These are phyloP conservation scores for Kickxella alabastrina DNA, from an alignment of 192 early-diverging fungal species.

Conservation along the genomic window DNA sequence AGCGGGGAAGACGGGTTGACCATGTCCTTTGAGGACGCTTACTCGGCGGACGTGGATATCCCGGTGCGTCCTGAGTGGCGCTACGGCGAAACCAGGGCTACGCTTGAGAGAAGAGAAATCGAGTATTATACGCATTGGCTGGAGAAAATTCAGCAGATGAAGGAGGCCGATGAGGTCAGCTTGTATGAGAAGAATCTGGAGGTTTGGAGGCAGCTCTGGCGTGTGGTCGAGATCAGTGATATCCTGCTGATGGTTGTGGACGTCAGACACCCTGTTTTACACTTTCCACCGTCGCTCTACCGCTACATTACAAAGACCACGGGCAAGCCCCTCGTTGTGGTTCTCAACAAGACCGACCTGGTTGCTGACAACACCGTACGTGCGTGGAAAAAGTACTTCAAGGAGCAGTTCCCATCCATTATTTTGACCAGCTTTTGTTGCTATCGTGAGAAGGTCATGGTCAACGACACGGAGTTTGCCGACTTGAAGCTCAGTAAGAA, in stretches of 20 bases:
- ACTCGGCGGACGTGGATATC: slow-evolving; percentile 67
- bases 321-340: slow-evolving; percentile 75
- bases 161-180: slow-evolving; percentile 39
- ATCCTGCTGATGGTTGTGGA: slow-evolving; percentile 90
- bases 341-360: slow-evolving; percentile 94
- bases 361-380: slow-evolving; percentile 69
- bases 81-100: slow-evolving; percentile 62
- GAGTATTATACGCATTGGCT: slow-evolving; percentile 72
- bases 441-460: slow-evolving; percentile 57
- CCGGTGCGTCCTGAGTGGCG: slow-evolving; percentile 80
- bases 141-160: slow-evolving; percentile 53
- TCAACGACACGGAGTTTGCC: slow-evolving; percentile 26
- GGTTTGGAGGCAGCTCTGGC: slow-evolving; percentile 63
- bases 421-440: slow-evolving; percentile 73
- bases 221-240: slow-evolving; percentile 81
- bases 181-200: slow-evolving; percentile 49
- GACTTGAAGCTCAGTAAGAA: slow-evolving; percentile 55
- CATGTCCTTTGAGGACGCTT: slow-evolving; percentile 65
- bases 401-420: slow-evolving; percentile 67
- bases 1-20: slow-evolving; percentile 58
- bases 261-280: slow-evolving; percentile 83
- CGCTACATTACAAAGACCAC: slow-evolving; percentile 71
- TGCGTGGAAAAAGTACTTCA: slow-evolving; percentile 82
- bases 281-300: slow-evolving; percentile 86
- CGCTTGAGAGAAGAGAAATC: slow-evolving; percentile 65